Evolutionary conservation across 192 early-diverging fungal species (phyloP), one percentile per base, ranked within the genome.

Genomic region (Backusella parvicylindrica): DNA sequence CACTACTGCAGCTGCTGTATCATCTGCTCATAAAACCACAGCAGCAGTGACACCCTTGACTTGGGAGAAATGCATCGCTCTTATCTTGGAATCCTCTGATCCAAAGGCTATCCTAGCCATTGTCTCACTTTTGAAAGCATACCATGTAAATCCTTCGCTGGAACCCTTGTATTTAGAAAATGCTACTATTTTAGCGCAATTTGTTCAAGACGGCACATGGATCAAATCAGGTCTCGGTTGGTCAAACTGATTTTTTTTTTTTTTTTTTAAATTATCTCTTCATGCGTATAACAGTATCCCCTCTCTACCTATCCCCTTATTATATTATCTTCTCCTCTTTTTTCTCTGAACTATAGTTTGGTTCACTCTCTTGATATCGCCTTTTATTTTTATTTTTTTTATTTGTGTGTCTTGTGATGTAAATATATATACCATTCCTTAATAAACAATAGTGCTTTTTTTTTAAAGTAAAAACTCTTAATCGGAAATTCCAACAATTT

Each of bases 21-120:
- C 31, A 60, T 60, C 23, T 26, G 53, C 8, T 60, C 66, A 68
- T 66, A n/a, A n/a, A n/a, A n/a, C n/a, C n/a, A 38, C 21, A 12
- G n/a, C 40, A 41, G 21, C 12, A 4, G 21, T 38, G 36, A 2
- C 71, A 38, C 18, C 33, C 23, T 26, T 65, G 13, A 47, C 36
- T 7, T 74, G 73, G 73, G 56, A 64, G 26, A 36, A 64, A 15
- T 74, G 73, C 40, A 50, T 74, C 5, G 18, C 53, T 28, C 23
- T 18, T 9, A 38, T 74, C 40, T 37, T 74, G 13, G 33, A 64
- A 66, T 74, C 73, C 11, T 37, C 36, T 33, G 63, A 74, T 41
- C 36, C 73, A 28, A 74, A 74, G 36, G 21, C 64, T 6, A 74
- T 74, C 41, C 40, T 74, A 38, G 38, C 73, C 15, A 16, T 74